phyloP scores from a whole-genome alignment of 1,284 basidiomycete genomes.

The Microbotryum silenes-acaulis region DNA sequence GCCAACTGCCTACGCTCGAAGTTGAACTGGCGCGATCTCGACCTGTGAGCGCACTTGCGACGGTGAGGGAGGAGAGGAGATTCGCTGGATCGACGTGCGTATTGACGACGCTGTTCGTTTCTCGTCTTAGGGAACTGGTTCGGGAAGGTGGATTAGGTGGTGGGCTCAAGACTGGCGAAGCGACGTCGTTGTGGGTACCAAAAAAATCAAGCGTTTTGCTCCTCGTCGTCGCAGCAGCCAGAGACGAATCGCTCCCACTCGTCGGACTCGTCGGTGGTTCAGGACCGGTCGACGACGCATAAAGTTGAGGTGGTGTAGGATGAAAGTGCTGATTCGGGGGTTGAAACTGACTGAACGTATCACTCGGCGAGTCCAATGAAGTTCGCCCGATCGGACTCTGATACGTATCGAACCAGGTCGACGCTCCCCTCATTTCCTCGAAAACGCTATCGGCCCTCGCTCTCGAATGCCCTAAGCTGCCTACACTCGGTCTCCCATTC shows the following conservation, averaged over 20 bases:
- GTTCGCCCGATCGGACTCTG: background rate
- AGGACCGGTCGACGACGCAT: background rate
- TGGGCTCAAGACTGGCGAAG: conserved; percentile 5
- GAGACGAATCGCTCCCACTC: conserved; percentile 1
- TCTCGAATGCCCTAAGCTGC: background rate
- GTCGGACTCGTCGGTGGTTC: background rate
- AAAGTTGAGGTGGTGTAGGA: background rate
- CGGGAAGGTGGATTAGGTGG: conserved; percentile 27
- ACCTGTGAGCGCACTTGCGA: background rate
- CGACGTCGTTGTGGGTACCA: conserved; percentile 5
- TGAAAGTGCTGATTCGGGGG: background rate
- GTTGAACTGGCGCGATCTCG: conserved; percentile 3
- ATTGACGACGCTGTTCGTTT: background rate
- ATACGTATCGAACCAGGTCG: background rate
- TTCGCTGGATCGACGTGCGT: background rate
- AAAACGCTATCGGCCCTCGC: background rate
- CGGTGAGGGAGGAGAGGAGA: background rate
- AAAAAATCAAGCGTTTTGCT: conserved; percentile 29
- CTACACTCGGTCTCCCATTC: background rate
- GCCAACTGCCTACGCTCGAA: conserved; percentile 16
- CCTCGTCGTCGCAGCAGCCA: background rate
- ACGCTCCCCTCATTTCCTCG: background rate
- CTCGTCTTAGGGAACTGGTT: conserved; percentile 13
- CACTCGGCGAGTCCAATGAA: background rate
- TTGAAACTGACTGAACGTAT: background rate